Conservation (phyloP, 768 basidiomycete species). For the Boletus huronensis region DNA sequence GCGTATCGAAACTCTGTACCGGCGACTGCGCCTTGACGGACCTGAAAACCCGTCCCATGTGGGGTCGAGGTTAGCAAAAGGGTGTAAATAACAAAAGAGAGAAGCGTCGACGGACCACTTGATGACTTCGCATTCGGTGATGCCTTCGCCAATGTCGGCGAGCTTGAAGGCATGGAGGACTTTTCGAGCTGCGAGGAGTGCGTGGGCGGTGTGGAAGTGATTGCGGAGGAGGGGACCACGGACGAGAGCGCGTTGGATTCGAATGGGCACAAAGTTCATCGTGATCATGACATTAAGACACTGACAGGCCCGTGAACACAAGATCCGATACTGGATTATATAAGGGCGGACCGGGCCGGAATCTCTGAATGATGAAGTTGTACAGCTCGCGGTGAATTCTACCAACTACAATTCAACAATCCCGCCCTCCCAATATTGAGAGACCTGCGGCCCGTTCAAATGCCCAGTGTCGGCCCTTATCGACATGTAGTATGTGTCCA, state of each 20-base stretch:
- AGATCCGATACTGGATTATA: neutral
- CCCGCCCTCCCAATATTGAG: too few relatives aligned
- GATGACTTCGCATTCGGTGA: conserved; percentile 87
- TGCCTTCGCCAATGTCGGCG: conserved; percentile 87
- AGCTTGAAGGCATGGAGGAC: conserved; percentile 65
- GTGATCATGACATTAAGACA: neutral
- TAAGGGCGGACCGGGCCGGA: neutral
- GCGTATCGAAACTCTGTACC: conserved; percentile 62
- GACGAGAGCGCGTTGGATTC: conserved; percentile 19
- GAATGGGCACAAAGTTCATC: conserved; percentile 8
- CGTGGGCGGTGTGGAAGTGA: conserved; percentile 36
- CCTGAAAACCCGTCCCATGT: conserved; percentile 38
- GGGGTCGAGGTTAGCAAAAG: conserved; percentile 2
- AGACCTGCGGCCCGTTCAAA: too few relatives aligned
- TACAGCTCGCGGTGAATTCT: too few relatives aligned
- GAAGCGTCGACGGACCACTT: conserved; percentile 57
- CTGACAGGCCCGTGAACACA: neutral
- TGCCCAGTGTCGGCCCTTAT: too few relatives aligned
- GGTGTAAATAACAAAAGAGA: neutral
- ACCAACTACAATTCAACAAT: too few relatives aligned
- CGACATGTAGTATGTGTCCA: too few relatives aligned
- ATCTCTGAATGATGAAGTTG: too few relatives aligned
- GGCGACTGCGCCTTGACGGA: conserved; percentile 49
- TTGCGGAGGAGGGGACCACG: conserved; percentile 29
- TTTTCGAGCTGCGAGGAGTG: conserved; percentile 33